phyloP scores from a whole-genome alignment of 768 basidiomycete species.

The Macrocybe gigantea region DNA sequence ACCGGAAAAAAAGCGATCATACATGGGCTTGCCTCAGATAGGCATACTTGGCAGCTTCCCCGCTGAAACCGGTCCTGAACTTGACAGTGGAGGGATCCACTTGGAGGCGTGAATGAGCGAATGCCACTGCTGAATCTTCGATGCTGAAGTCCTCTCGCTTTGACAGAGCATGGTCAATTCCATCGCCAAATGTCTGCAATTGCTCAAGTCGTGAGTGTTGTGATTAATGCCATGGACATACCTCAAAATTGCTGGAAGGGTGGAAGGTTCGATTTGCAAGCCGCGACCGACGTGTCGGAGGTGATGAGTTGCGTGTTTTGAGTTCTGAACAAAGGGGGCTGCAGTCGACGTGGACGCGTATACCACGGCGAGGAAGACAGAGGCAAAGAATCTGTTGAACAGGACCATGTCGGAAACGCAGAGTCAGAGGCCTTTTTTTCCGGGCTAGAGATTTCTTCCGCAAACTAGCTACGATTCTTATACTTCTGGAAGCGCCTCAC shows the following conservation, averaged over 20 bases:
- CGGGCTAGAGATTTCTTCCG: too few relatives aligned
- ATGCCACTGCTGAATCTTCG: not conserved
- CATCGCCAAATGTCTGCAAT: slow-evolving; percentile 21
- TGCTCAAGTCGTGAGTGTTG: not conserved
- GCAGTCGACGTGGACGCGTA: slow-evolving; percentile 14
- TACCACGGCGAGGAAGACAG: slow-evolving; percentile 19
- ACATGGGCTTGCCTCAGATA: slow-evolving; percentile 18
- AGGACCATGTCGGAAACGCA: slow-evolving; percentile 11
- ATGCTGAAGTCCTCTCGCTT: slow-evolving; percentile 5
- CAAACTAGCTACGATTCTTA: too few relatives aligned
- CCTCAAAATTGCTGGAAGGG: slow-evolving; percentile 20
- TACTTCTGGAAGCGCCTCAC: too few relatives aligned
- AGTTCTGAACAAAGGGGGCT: not conserved
- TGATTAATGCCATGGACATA: not conserved
- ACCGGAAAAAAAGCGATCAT: not conserved
- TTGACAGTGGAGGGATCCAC: not conserved
- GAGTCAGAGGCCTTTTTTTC: too few relatives aligned
- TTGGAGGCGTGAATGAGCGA: not conserved
- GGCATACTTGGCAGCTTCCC: slow-evolving; percentile 13
- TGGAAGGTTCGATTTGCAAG: slow-evolving; percentile 19
- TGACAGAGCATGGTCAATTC: slow-evolving; percentile 14
- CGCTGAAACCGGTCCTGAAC: slow-evolving; percentile 4
- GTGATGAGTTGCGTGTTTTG: slow-evolving; percentile 18
- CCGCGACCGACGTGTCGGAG: slow-evolving; percentile 17
- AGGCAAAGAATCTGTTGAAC: slow-evolving; percentile 23